Evolutionary conservation across 768 basidiomycete genomes (phyloP), one percentile per base, ranked within the genome.

Genomic region (Mycena haematopus): DNA sequence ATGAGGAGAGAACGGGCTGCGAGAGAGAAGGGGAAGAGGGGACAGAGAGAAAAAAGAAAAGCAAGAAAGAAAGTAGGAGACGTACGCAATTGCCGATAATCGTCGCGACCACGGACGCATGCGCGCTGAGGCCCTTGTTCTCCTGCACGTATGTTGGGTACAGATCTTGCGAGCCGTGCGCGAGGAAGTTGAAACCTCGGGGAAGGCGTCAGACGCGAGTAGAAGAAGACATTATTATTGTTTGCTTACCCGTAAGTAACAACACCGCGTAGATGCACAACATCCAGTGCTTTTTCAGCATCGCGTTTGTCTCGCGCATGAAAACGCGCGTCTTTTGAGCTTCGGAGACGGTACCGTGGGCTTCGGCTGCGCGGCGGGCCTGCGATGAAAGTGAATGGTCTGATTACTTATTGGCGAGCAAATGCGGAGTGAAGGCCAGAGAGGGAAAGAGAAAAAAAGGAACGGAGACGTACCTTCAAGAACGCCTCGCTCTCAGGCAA

Each of bases 201-300:
- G 19, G 40, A n/a, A 3, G 36, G 11, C 36, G 36, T 36, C 11
- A 36, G 36, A 7, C 36, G 6, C 36, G 36, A 15, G 36, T 10
- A 11, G 36, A 11, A 11, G 13, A 3, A 15, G 36, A 15, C 11
- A 36, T 15, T 4, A 15, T 10, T 4, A 36, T 9, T 7, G 24
- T 9, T 5, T 9, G 52, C 76, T 9, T 58, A 81, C 83, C 83
- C 1, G 88, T 87, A 91, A 95, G 92, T 58, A 95, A 82, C 51
- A 94, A 76, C 21, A 95, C 83, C 1, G 91, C 90, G 69, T 95
- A 96, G 52, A 95, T 86, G 71, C 91, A 93, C 35, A 91, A 72
- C 14, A 86, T 66, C 94, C 93, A 96, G 71, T 97, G 92, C 14
- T 69, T 74, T 77, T 85, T 92, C 31, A 96, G 76, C 93, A 96